Evolutionary conservation across 768 basidiomycete species (phyloP).

Genomic region (Hortiboletus campestris): DNA sequence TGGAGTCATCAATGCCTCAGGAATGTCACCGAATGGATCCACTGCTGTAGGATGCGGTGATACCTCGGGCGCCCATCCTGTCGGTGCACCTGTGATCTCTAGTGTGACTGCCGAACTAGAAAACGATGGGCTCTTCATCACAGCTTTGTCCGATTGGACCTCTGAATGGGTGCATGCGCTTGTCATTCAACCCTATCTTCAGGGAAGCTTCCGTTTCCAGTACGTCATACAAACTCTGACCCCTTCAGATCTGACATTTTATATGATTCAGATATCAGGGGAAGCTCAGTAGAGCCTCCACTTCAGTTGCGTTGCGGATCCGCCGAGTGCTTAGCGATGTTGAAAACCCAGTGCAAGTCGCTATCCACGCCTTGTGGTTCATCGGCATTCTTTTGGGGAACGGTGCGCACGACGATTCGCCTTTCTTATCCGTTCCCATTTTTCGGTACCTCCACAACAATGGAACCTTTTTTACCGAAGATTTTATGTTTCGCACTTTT

Average conservation of each 20-base stretch:
- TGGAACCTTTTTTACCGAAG: conserved; percentile 28
- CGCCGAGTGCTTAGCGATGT: conserved; percentile 20
- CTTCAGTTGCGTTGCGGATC: conserved; percentile 19
- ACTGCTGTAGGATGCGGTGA: not conserved
- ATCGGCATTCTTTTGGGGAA: conserved; percentile 27
- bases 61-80: not conserved
- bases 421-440: conserved; percentile 30
- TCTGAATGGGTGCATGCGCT: conserved; percentile 26
- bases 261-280: conserved; percentile 16
- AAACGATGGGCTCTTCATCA: conserved; percentile 4
- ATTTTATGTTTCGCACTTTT: conserved; percentile 36
- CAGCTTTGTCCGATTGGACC: conserved; percentile 24
- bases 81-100: not conserved
- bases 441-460: conserved; percentile 31
- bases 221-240: conserved; percentile 10
- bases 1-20: conserved; percentile 14
- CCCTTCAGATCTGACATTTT: not conserved
- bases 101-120: not conserved
- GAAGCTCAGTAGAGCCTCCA: conserved; percentile 1
- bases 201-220: conserved; percentile 18
- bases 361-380: conserved; percentile 33
- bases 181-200: conserved; percentile 22
- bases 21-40: not conserved
- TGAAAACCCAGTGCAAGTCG: conserved; percentile 28
- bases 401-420: conserved; percentile 7